Percentiles rank a stretch among this genome's conserved stretches.
These are phyloP conservation scores for Cordyceps pruinosa DNA, from an alignment of 2,329 filamentous ascomycete species.

Conservation along the genomic window DNA sequence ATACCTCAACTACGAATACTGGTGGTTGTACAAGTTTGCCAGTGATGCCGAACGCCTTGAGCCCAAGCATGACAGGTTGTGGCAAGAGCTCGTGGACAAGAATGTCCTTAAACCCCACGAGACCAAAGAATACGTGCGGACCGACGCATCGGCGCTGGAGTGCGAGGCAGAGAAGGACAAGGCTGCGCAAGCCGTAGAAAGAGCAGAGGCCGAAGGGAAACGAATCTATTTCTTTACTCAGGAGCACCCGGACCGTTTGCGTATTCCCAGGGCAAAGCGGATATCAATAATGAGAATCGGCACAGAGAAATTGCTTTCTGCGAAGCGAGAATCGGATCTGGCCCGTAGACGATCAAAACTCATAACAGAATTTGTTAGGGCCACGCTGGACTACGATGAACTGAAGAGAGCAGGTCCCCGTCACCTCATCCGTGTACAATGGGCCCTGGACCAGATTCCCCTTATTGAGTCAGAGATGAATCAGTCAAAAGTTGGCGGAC, in stretches of 20 bases:
- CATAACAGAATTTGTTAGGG: background rate
- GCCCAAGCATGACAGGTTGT: slow-evolving; percentile 21
- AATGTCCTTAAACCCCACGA: slow-evolving; percentile 21
- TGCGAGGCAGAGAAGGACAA: background rate
- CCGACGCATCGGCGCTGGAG: background rate
- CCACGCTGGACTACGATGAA: background rate
- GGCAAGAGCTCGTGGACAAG: slow-evolving; percentile 27
- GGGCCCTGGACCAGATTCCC: slow-evolving; percentile 24
- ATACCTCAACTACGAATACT: slow-evolving; percentile 27
- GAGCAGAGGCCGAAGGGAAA: background rate
- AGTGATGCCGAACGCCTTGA: slow-evolving; percentile 16
- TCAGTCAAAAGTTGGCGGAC: background rate
- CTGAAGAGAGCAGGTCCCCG: slow-evolving; percentile 15
- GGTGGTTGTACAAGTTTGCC: slow-evolving; percentile 17
- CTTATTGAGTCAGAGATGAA: slow-evolving; percentile 22
- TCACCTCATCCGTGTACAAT: slow-evolving; percentile 19
- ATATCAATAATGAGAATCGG: background rate
- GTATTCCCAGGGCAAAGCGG: background rate
- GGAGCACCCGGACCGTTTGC: background rate
- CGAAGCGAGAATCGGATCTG: background rate
- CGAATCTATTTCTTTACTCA: background rate
- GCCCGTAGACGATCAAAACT: background rate
- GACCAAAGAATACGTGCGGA: slow-evolving; percentile 13
- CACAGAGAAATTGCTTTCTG: background rate
- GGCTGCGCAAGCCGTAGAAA: background rate